Evolutionary conservation across 2,329 filamentous ascomycete species (phyloP).

Genomic region (Ophiostoma sp.): DNA sequence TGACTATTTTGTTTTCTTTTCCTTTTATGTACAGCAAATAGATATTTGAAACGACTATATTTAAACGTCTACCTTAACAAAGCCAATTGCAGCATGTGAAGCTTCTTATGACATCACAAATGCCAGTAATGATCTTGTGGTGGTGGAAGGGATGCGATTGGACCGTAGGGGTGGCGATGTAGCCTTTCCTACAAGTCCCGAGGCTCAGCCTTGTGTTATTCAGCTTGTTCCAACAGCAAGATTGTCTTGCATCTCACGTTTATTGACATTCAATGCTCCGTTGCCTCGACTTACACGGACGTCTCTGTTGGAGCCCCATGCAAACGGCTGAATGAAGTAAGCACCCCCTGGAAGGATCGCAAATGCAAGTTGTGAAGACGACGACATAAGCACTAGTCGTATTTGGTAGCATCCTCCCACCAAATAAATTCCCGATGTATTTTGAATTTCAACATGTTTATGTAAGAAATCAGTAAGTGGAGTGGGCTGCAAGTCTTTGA

Average conservation of each 20-base stretch:
- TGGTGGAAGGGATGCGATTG: not conserved
- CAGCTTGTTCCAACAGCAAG: not conserved
- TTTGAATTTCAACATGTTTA: not conserved
- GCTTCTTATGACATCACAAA: not conserved
- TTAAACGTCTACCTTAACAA: not conserved
- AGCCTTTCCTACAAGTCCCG: not conserved
- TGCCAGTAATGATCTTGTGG: not conserved
- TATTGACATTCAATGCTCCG: not conserved
- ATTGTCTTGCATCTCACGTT: not conserved
- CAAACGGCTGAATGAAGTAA: not conserved
- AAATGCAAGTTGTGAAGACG: no score
- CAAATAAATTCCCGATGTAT: not conserved
- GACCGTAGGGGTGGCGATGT: not conserved
- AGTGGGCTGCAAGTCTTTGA: no score
- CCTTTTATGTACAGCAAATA: not conserved
- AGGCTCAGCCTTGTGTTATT: not conserved
- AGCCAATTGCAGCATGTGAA: not conserved
- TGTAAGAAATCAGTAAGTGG: not conserved
- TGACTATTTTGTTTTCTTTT: not conserved
- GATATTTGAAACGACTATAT: not conserved
- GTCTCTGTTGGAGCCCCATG: not conserved
- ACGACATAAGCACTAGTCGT: conserved; percentile 7
- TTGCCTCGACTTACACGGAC: conserved; percentile 5
- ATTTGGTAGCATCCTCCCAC: not conserved
- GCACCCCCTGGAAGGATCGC: not conserved